Conservation (phyloP, 208 protist species). For the Phytomonas francai region DNA sequence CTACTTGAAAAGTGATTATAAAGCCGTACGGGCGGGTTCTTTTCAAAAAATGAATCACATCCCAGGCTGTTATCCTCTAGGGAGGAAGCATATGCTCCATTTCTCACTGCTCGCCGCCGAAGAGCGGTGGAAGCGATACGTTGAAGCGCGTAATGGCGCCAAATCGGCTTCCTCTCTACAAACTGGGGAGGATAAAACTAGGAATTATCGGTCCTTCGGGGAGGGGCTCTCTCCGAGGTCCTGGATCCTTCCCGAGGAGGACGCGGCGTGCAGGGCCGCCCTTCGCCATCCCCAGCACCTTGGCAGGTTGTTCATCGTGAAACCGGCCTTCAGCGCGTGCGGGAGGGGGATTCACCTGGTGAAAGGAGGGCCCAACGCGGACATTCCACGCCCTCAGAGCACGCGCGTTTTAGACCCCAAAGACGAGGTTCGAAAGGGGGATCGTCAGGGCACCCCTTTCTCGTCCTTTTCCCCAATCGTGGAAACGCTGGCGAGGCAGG, state of each 20-base stretch:
- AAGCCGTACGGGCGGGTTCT: background rate
- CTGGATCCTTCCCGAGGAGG: constrained; percentile 54
- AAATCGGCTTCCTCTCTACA: background rate
- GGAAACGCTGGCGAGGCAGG: background rate
- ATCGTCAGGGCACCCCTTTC: background rate
- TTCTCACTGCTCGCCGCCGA: constrained; percentile 25
- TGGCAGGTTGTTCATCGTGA: constrained; percentile 70
- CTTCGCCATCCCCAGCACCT: constrained; percentile 16
- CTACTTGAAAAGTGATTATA: constrained; percentile 47
- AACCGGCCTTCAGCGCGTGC: constrained; percentile 55
- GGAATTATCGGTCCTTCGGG: constrained; percentile 7
- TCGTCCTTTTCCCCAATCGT: background rate
- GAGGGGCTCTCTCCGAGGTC: constrained; percentile 8
- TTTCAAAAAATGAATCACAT: constrained; percentile 89
- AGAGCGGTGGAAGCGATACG: background rate
- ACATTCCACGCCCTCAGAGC: background rate
- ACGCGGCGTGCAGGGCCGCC: constrained; percentile 14
- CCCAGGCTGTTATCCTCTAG: constrained; percentile 72
- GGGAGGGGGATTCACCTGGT: constrained; percentile 62
- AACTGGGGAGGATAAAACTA: background rate
- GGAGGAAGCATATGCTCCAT: constrained; percentile 77
- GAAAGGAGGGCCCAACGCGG: constrained; percentile 7
- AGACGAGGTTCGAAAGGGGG: background rate
- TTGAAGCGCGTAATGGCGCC: background rate
- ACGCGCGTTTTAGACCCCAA: background rate